Evolutionary conservation across 2,329 filamentous ascomycete species (phyloP).

Genomic region (Apiospora malaysiana): DNA sequence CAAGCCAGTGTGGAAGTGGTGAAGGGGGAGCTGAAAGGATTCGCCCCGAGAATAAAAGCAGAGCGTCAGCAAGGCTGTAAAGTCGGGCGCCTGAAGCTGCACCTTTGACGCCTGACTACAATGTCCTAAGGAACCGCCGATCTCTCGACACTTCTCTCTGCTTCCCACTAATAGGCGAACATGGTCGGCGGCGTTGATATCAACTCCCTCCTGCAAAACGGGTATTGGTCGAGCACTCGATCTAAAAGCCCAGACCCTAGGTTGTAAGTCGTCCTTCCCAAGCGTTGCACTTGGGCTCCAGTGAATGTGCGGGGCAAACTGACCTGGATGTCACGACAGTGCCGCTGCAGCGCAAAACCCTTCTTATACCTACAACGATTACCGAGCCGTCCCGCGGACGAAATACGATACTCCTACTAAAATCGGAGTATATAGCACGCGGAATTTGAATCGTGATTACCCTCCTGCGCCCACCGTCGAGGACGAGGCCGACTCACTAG

Average conservation of each 20-base stretch:
- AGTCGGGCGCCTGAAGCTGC: conserved; percentile 29
- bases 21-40: conserved; percentile 16
- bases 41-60: background rate
- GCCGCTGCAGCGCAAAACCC: conserved; percentile 24
- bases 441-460: conserved; percentile 40
- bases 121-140: conserved; percentile 32
- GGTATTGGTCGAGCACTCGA: conserved; percentile 39
- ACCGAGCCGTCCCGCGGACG: conserved; percentile 31
- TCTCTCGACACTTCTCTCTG: background rate
- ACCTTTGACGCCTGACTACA: conserved; percentile 27
- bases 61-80: conserved; percentile 31
- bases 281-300: conserved; percentile 7
- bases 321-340: conserved; percentile 25
- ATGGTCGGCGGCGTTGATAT: conserved; percentile 37
- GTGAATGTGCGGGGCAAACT: conserved; percentile 8
- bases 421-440: background rate
- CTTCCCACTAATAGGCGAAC: conserved; percentile 23
- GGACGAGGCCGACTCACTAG: conserved; percentile 68
- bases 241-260: conserved; percentile 23
- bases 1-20: conserved; percentile 18
- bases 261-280: conserved; percentile 24
- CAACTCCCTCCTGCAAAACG: conserved; percentile 36
- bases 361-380: conserved; percentile 30
- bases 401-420: background rate
- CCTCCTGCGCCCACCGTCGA: conserved; percentile 68